Base-by-base conservation (phyloP, 2,329 filamentous ascomycete species). In the Penicillium hordei region DNA sequence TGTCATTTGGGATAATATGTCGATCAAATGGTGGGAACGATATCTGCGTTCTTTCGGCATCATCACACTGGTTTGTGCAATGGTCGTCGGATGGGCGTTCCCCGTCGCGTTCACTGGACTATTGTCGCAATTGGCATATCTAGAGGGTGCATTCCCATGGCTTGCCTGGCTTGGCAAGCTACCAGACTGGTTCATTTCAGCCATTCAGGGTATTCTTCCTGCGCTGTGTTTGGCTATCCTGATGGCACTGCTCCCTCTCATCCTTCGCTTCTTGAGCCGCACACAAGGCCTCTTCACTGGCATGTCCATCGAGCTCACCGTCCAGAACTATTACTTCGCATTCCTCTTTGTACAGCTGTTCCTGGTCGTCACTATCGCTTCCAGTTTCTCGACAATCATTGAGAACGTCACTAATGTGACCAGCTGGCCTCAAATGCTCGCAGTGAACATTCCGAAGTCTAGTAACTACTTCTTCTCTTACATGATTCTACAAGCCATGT, bases 391-490 rank as follows among this genome's bases (percentile, higher is more conserved):
- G 2, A 83, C 86, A 0, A 80, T 86, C 50, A 77, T 93, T 43
- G 78, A 85, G 19, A 79, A 84, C n/a, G 72, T 94, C 12, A 79
- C 89, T 4, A 74, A 84, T 36, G 82, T 90, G 45, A 86, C 91
- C n/a, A 82, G 82, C 38, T 84, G 95, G 57, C 85, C 94, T 0
- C 74, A 85, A 19, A 81, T 89, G 0, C 78, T 99, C 29, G 93
- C 93, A 0, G 73, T 80, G 12, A 94, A 93, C 59, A 79, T 99
- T 5, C 94, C 94, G 2, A 89, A 86, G 65, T 89, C 93, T 0
- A 89, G 91, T 66, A 96, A 97, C 71, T 99, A 97, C 75, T 99
- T 97, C 80, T 97, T 97, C 81, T 93, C 91, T 1, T 99, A 99
- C 82, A 93, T 99, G 87, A 89, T 97, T 71, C 86, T 99, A 10